phyloP scores from a whole-genome alignment of 2,329 filamentous ascomycete species.

The Talaromyces marneffei region DNA sequence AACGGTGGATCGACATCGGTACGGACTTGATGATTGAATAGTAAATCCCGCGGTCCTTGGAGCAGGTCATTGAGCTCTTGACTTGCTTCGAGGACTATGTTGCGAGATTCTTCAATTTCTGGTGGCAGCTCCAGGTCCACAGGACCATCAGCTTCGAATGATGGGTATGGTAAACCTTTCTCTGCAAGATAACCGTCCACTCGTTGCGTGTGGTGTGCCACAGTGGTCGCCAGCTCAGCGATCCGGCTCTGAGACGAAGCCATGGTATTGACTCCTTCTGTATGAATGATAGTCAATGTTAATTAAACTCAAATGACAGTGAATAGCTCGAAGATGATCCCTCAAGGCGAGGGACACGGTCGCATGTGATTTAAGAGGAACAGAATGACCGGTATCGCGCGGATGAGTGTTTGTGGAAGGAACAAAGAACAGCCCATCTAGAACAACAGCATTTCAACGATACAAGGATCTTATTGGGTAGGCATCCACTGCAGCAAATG shows the following conservation, averaged over 20 bases:
- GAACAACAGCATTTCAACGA: too few relatives aligned
- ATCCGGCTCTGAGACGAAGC: conserved; percentile 5
- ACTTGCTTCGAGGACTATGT: conserved; percentile 1
- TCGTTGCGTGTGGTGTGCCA: conserved; percentile 3
- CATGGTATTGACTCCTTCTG: neutral
- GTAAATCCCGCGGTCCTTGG: conserved; percentile 6
- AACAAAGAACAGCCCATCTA: too few relatives aligned
- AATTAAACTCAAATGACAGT: too few relatives aligned
- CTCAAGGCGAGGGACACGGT: too few relatives aligned
- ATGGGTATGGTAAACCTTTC: conserved; percentile 6
- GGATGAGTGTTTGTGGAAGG: too few relatives aligned
- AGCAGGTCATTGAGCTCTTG: conserved; percentile 12
- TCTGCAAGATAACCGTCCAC: conserved; percentile 7
- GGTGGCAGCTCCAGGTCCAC: neutral
- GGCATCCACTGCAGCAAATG: too few relatives aligned
- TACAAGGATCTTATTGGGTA: too few relatives aligned
- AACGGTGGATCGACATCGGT: neutral
- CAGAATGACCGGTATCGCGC: too few relatives aligned
- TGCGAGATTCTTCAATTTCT: conserved; percentile 4
- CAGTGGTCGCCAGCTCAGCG: conserved; percentile 1
- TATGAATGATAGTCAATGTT: too few relatives aligned
- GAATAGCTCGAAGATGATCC: too few relatives aligned
- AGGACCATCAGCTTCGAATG: conserved; percentile 4
- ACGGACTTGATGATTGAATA: conserved; percentile 4
- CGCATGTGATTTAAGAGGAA: too few relatives aligned